phyloP scores from a whole-genome alignment of 768 basidiomycete species.

The Tricholoma flavovirens region DNA sequence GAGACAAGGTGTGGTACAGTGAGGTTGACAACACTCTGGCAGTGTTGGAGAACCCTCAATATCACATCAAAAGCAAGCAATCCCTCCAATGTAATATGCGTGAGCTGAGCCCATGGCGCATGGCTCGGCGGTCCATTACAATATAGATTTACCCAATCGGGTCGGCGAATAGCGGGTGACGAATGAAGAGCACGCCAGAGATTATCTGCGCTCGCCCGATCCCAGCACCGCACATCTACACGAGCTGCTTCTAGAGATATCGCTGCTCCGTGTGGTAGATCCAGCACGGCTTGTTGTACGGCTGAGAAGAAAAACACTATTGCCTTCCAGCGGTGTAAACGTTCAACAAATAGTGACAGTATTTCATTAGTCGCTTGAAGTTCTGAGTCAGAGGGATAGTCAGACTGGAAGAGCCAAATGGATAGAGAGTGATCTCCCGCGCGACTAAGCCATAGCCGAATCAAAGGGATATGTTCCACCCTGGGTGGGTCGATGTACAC shows the following conservation, averaged over 20 bases:
- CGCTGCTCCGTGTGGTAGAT: background rate
- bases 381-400: background rate
- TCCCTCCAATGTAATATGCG: background rate
- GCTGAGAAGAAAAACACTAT: background rate
- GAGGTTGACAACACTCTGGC: background rate
- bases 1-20: background rate
- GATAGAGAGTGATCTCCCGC: conserved; percentile 7
- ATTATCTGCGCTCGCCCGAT: background rate
- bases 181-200: conserved; percentile 2
- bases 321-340: background rate
- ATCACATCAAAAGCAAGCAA: background rate
- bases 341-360: background rate
- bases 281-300: background rate
- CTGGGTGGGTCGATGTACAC: conserved; percentile 10
- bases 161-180: background rate
- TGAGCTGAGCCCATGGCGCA: conserved; percentile 4
- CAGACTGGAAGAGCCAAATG: background rate
- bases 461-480: conserved; percentile 1
- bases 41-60: background rate
- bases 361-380: background rate
- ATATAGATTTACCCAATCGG: background rate
- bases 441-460: conserved; percentile 12
- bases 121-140: background rate
- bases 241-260: background rate
- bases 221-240: background rate